Evolutionary conservation across 2,329 filamentous ascomycete species (phyloP).

Genomic region (Chaetoscypha palmicola): DNA sequence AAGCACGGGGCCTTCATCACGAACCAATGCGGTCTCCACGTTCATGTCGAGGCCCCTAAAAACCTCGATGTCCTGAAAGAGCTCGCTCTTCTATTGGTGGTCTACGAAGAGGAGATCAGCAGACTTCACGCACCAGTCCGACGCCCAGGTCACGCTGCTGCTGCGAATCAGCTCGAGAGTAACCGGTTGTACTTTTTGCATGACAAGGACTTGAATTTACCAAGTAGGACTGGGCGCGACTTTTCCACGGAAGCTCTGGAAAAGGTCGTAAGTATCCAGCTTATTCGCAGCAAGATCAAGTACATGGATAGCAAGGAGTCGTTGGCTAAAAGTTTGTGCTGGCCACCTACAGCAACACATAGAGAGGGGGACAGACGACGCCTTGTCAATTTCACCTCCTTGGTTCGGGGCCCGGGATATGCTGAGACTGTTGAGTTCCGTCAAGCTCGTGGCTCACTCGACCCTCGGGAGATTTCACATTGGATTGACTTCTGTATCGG

Average conservation of each 20-base stretch:
- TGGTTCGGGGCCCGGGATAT: neutral
- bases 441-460: constrained; percentile 19
- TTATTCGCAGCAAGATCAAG: constrained; percentile 2
- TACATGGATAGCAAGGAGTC: neutral
- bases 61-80: constrained; percentile 14
- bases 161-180: constrained; percentile 12
- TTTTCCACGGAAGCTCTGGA: constrained; percentile 2
- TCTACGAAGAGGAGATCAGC: constrained; percentile 26
- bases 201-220: constrained; percentile 1
- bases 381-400: constrained; percentile 17
- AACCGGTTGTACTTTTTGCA: constrained; percentile 18
- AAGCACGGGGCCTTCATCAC: constrained; percentile 20
- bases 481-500: constrained; percentile 25
- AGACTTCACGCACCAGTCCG: constrained; percentile 21
- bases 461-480: constrained; percentile 12
- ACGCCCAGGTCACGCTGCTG: constrained; percentile 13
- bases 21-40: constrained; percentile 25
- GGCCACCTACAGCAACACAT: neutral
- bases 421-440: constrained; percentile 23
- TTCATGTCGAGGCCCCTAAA: constrained; percentile 21
- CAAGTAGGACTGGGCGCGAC: constrained; percentile 1
- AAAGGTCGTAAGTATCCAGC: neutral
- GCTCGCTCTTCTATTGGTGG: constrained; percentile 20
- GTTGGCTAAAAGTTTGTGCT: constrained; percentile 12
- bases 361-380: constrained; percentile 10